Percentiles rank a stretch among this genome's conserved stretches.
These are phyloP conservation scores for Coffea humblotiana DNA, from an alignment of 305 asterid genomes.

Conservation along the genomic window DNA sequence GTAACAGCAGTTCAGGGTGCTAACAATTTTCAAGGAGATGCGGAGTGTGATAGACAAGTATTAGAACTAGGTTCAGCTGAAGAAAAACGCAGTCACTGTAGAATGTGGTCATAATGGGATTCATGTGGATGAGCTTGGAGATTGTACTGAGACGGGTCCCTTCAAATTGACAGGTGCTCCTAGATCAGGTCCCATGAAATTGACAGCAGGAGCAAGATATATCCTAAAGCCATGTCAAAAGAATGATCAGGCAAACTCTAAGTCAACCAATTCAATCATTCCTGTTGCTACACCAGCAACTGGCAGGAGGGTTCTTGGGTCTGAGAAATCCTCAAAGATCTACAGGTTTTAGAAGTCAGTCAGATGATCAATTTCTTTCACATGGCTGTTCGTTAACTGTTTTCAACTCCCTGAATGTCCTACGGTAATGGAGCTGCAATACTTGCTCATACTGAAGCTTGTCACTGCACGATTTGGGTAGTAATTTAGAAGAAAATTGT, in stretches of 20 bases:
- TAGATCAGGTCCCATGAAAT: conserved; percentile 42
- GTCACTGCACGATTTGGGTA: background rate
- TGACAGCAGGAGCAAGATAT: conserved; percentile 48
- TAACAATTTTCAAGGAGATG: conserved; percentile 24
- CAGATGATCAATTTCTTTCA: conserved; percentile 8
- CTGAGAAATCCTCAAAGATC: conserved; percentile 35
- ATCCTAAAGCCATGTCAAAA: conserved; percentile 40
- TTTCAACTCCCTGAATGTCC: conserved; percentile 12
- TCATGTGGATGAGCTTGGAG: conserved; percentile 17
- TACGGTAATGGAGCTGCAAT: conserved; percentile 30
- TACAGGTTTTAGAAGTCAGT: conserved; percentile 35
- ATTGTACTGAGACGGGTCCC: conserved; percentile 22
- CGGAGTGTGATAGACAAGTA: conserved; percentile 15
- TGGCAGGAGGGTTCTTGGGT: conserved; percentile 25
- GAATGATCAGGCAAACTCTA: conserved; percentile 32
- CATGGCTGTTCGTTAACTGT: background rate
- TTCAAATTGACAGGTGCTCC: conserved; percentile 21
- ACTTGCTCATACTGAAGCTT: conserved; percentile 10
- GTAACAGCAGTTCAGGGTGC: conserved; percentile 21
- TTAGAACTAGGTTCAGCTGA: conserved; percentile 28
- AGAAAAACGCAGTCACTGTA: conserved; percentile 15
- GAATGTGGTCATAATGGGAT: conserved; percentile 27
- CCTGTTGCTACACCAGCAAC: conserved; percentile 24
- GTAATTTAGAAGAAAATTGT: background rate
- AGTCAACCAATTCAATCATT: conserved; percentile 30